These are phyloP conservation scores for Stellera chamaejasme DNA, from an alignment of 345 rosid species.

Conservation along the genomic window DNA sequence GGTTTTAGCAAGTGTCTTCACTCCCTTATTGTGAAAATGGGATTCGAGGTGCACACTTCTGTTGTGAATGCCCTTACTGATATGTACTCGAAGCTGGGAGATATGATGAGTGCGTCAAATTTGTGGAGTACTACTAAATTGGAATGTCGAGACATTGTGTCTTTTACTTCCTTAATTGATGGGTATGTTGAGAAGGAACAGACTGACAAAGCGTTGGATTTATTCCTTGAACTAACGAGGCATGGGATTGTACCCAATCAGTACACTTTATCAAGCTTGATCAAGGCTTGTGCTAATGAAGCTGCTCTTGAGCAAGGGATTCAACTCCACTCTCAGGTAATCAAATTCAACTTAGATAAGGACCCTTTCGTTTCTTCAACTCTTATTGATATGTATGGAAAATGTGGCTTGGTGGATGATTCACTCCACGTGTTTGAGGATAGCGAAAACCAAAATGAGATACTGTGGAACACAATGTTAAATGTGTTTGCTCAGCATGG, in stretches of 20 bases:
- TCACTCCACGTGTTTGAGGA: constrained; percentile 8
- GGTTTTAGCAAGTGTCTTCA: constrained; percentile 25
- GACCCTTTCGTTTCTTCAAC: constrained; percentile 13
- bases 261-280: constrained; percentile 16
- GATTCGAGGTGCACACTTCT: constrained; percentile 19
- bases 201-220: constrained; percentile 16
- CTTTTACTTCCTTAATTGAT: constrained; percentile 26
- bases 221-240: constrained; percentile 18
- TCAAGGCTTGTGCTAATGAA: constrained; percentile 17
- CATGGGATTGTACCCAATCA: constrained; percentile 24
- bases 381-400: constrained; percentile 15
- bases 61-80: constrained; percentile 28
- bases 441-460: constrained; percentile 3
- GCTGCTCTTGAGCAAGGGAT: constrained; percentile 15
- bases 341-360: constrained; percentile 9
- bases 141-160: constrained; percentile 20
- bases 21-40: constrained; percentile 20
- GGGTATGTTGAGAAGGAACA: constrained; percentile 29
- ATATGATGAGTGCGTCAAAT: constrained; percentile 25
- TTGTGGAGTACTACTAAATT: constrained; percentile 17
- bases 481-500: constrained; percentile 14
- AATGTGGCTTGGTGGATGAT: constrained; percentile 13
- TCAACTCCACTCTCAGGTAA: constrained; percentile 14
- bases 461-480: constrained; percentile 15
- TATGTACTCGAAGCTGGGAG: constrained; percentile 26